Evolutionary conservation across 2,329 filamentous ascomycete species (phyloP), one percentile per base, ranked within the genome.

Genomic region (Monilinia aucupariae): DNA sequence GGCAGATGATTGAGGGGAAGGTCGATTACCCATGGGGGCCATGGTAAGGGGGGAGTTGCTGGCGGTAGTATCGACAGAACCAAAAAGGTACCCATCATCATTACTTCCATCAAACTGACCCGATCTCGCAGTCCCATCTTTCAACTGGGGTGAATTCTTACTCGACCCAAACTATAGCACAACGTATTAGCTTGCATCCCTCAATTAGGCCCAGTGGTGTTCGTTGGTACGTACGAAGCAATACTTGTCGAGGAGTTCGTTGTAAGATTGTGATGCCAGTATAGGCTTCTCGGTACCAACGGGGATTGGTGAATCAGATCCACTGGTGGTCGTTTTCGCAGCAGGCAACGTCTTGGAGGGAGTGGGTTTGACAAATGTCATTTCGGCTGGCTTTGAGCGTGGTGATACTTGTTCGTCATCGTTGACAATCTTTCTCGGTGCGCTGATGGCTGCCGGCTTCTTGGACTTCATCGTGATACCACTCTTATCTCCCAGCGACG

Each of bases 241-340:
- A 82, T 96, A 99, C 81, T 96, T 97, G 81, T 96, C 92, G 76
- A 99, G 89, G 68, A 99, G 84, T 78, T 99, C 94, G 78, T 96
- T 91, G 76, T 99, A 97, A 65, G 93, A 92, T 65, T 91, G 87
- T 68, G 92, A 96, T 65, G 92, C 85, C 68, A 96, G 87, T 72
- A 84, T 81, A 51, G 87, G 86, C 72, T 88, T 85, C 72, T 84
- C 82, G 47, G 81, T 79, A 17, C 82, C 77, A 77, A 55, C 78
- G 70, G 67, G 77, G 75, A 78, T 70, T 80, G 81, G 74, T 73
- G 83, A 79, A 77, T 83, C 73, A 76, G 84, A 74, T 63, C 77
- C 78, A 59, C 61, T 67, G 12, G 67, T 47, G 34, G 59, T 59
- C 20, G 49, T 60, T 1, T 55, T 45, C 17, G 43, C 45, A 5